Conservation (phyloP, 768 basidiomycete genomes). For the Pleurotus djamor region DNA sequence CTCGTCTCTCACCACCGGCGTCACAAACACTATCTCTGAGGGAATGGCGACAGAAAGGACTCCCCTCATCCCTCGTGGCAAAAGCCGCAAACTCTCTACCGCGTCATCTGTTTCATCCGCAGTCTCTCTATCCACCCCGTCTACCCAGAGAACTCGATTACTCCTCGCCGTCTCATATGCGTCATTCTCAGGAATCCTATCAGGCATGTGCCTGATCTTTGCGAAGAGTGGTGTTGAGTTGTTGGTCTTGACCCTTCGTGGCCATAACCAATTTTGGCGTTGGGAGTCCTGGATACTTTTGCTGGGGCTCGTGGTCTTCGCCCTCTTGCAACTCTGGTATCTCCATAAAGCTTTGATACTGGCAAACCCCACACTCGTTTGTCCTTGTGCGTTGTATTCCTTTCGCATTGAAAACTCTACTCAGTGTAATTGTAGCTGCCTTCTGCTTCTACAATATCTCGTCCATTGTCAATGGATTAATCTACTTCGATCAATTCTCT, state of each 20-base stretch:
- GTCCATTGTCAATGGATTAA: constrained; percentile 85
- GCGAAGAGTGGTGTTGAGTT: constrained; percentile 94
- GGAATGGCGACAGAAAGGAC: constrained; percentile 49
- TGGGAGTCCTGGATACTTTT: constrained; percentile 87
- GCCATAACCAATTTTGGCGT: constrained; percentile 78
- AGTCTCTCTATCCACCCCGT: constrained; percentile 15
- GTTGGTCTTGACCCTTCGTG: constrained; percentile 71
- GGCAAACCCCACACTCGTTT: constrained; percentile 83
- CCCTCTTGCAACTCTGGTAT: constrained; percentile 82
- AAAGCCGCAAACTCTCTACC: constrained; percentile 27
- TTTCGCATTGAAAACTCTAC: constrained; percentile 6
- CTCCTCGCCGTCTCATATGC: constrained; percentile 83
- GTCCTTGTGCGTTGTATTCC: constrained; percentile 60
- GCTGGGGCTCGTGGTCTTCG: constrained; percentile 67
- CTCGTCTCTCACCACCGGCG: constrained; percentile 32
- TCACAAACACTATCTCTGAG: constrained; percentile 28
- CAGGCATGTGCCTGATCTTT: constrained; percentile 90
- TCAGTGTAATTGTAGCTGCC: constrained; percentile 46
- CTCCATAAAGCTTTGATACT: constrained; percentile 76
- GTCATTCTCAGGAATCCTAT: constrained; percentile 83
- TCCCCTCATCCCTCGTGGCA: constrained; percentile 45
- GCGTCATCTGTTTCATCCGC: constrained; percentile 19
- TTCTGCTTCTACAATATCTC: constrained; percentile 96
- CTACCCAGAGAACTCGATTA: constrained; percentile 47
- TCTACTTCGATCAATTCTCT: constrained; percentile 87